phyloP scores from a whole-genome alignment of 2,329 filamentous ascomycete genomes.

The Fusarium sp. region DNA sequence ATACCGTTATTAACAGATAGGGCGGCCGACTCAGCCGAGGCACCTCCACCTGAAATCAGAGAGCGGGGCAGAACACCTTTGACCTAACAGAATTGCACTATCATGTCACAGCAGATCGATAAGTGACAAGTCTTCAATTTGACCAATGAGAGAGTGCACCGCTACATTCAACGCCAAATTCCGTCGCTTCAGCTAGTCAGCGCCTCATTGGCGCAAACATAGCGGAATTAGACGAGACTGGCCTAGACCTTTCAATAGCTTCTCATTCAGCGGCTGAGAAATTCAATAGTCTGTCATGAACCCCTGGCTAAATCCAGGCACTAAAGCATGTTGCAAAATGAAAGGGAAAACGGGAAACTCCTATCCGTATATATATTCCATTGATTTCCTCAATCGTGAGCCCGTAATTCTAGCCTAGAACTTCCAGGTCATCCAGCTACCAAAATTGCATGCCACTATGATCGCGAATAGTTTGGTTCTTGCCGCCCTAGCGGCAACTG shows the following conservation, averaged over 20 bases:
- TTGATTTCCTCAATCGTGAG: accelerated
- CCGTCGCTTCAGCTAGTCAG: not conserved
- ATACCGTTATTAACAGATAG: too few relatives aligned
- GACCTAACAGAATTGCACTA: not conserved
- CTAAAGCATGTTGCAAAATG: not conserved
- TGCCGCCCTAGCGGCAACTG: not conserved
- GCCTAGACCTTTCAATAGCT: not conserved
- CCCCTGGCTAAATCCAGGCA: conserved; percentile 1
- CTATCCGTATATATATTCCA: not conserved
- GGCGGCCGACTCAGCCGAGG: too few relatives aligned
- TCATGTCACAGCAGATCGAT: too few relatives aligned
- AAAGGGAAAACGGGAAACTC: not conserved
- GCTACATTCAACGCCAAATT: not conserved
- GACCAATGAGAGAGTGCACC: not conserved
- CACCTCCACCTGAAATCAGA: too few relatives aligned
- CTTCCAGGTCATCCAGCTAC: too few relatives aligned
- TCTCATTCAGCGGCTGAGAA: not conserved
- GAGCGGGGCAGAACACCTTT: not conserved
- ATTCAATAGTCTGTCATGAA: not conserved
- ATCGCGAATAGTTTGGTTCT: not conserved
- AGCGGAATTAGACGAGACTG: not conserved
- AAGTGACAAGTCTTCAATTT: too few relatives aligned
- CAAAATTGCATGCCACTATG: too few relatives aligned
- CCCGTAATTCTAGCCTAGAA: not conserved
- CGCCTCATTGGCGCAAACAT: not conserved